Conservation (phyloP, 1,284 basidiomycete species). For the Puccinia brachypodii region DNA sequence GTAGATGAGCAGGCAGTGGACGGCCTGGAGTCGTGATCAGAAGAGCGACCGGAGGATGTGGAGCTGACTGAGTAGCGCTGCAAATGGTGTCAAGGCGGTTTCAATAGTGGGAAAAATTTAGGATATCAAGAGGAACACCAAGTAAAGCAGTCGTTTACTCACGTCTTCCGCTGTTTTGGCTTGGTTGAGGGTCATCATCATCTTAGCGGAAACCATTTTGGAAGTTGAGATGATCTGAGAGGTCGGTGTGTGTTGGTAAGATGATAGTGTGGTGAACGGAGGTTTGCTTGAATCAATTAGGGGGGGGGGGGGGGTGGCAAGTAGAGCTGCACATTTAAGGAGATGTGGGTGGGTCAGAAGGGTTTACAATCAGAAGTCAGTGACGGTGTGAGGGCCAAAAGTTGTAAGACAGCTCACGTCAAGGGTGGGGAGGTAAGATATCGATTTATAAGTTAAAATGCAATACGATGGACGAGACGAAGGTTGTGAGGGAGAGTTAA, state of each 20-base stretch:
- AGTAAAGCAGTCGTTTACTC: too few species aligned
- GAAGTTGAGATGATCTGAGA: too few species aligned
- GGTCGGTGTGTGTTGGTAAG: too few species aligned
- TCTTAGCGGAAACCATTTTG: neutral
- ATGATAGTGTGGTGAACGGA: too few species aligned
- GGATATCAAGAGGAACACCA: too few species aligned
- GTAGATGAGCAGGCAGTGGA: conserved; percentile 23
- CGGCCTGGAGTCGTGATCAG: neutral
- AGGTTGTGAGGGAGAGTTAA: neutral
- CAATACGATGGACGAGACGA: conserved; percentile 9
- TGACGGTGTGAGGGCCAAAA: too few species aligned
- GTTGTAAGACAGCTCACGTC: neutral
- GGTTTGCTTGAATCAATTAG: neutral
- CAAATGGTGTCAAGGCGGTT: neutral
- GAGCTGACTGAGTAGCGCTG: conserved; percentile 4
- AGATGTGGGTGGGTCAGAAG: too few species aligned
- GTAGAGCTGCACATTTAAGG: too few species aligned
- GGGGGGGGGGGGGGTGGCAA: neutral
- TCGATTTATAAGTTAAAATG: neutral
- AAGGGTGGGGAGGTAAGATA: neutral
- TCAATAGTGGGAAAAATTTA: neutral
- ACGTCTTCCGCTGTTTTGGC: neutral
- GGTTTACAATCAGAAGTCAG: too few species aligned
- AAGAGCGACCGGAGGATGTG: neutral
- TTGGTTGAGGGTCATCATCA: conserved; percentile 1